phyloP scores from a whole-genome alignment of 2,329 filamentous ascomycete genomes.

The Aspergillus fructus region DNA sequence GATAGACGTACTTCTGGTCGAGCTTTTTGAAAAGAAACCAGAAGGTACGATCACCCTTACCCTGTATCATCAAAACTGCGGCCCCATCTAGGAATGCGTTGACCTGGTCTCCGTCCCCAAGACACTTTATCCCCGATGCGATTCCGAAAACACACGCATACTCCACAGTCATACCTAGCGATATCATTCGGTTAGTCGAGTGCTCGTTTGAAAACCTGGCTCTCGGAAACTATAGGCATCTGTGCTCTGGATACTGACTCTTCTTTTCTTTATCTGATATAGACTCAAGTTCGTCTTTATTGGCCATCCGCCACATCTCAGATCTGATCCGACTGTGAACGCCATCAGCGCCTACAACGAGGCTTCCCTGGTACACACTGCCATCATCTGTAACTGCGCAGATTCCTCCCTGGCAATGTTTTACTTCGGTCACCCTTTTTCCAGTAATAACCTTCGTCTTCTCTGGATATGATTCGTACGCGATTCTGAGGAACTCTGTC shows the following conservation, averaged over 20 bases:
- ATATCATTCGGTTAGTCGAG: background rate
- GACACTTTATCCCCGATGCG: slow-evolving; percentile 16
- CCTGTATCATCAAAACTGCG: slow-evolving; percentile 20
- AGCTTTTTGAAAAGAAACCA: slow-evolving; percentile 31
- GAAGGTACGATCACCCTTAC: slow-evolving; percentile 23
- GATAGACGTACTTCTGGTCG: slow-evolving; percentile 20
- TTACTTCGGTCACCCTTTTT: slow-evolving; percentile 30
- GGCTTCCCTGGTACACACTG: background rate
- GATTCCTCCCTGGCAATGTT: slow-evolving; percentile 22
- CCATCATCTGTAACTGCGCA: background rate
- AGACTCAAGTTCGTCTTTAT: background rate
- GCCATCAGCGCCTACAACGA: slow-evolving; percentile 1
- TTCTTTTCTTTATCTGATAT: slow-evolving; percentile 10
- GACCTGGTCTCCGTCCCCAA: slow-evolving; percentile 20
- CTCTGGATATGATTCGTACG: slow-evolving; percentile 24
- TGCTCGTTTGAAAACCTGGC: background rate
- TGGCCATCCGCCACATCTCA: slow-evolving; percentile 32
- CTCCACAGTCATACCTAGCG: slow-evolving; percentile 21
- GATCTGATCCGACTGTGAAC: slow-evolving; percentile 8
- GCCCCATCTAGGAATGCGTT: slow-evolving; percentile 16
- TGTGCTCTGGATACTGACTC: background rate
- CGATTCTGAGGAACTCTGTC: slow-evolving; percentile 21
- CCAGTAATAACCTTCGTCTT: slow-evolving; percentile 32
- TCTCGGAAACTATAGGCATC: background rate
- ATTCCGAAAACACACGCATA: slow-evolving; percentile 35